A percentile compares a stretch with the other conserved stretches of the same genome.
phyloP scores from a whole-genome alignment of 495 filamentous ascomycete genomes.

The Bryoglossum gracile region DNA sequence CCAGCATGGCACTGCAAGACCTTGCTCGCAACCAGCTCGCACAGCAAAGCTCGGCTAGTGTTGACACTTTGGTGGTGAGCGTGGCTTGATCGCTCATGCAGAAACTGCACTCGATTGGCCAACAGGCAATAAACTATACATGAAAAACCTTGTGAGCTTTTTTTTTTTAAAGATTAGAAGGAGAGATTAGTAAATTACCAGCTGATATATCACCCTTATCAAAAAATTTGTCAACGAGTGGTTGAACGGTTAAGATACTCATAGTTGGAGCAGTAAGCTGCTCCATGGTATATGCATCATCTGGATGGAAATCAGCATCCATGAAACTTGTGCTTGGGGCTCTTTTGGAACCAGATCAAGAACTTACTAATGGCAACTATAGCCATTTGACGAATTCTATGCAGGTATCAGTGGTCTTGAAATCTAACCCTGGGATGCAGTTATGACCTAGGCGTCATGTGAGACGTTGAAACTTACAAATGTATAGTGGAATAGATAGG shows the following conservation, averaged over 20 bases:
- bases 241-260: background rate
- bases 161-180: background rate
- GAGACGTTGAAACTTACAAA: background rate
- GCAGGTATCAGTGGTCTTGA: background rate
- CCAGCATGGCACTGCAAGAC: constrained; percentile 59
- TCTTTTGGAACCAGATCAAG: background rate
- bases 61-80: constrained; percentile 60
- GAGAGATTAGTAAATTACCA: background rate
- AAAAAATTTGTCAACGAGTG: background rate
- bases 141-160: background rate
- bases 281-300: background rate
- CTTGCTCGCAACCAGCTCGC: constrained; percentile 56
- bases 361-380: background rate
- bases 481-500: background rate
- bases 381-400: background rate
- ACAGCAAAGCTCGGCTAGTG: constrained; percentile 54
- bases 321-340: background rate
- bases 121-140: constrained; percentile 55
- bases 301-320: background rate
- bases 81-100: constrained; percentile 55
- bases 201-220: background rate
- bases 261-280: background rate
- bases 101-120: constrained; percentile 60
- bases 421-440: background rate
- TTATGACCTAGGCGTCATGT: background rate